A percentile compares a stretch with the other conserved stretches of the same genome.
Evolutionary conservation across 2,329 filamentous ascomycete genomes (phyloP).

Genomic region (Gaeumannomyces sp.): DNA sequence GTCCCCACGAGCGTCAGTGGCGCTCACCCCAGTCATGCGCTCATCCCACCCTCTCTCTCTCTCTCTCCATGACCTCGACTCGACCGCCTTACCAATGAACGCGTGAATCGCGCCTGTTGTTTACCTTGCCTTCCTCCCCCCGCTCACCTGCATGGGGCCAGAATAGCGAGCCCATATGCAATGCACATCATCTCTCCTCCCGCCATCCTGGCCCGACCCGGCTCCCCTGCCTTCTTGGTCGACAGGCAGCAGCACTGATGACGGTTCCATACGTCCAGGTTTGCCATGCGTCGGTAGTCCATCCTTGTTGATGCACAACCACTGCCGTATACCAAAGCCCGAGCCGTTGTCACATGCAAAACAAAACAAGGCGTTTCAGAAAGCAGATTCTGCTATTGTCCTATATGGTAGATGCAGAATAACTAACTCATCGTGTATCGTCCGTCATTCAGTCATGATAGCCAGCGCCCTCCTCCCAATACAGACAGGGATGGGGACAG

Average conservation of each 20-base stretch:
- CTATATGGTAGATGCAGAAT: conserved; percentile 2
- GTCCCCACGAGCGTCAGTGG: neutral
- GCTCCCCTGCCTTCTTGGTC: neutral
- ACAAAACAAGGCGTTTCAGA: neutral
- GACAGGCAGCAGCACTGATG: neutral
- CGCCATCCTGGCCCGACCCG: too few relatives aligned
- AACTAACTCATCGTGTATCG: conserved; percentile 8
- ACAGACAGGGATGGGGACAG: neutral
- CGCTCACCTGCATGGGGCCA: neutral
- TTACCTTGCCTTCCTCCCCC: neutral
- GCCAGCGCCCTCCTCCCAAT: neutral
- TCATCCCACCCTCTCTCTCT: too few relatives aligned
- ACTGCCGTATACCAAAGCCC: neutral
- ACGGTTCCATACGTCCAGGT: neutral
- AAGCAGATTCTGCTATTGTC: conserved; percentile 1
- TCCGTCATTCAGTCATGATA: conserved; percentile 9
- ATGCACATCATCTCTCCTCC: neutral
- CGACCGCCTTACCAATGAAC: neutral
- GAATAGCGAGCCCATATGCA: neutral
- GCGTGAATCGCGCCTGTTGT: neutral
- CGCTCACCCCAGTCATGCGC: too few relatives aligned
- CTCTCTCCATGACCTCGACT: neutral
- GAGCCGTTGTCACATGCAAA: neutral
- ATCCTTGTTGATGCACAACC: neutral
- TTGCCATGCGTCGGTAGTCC: too few relatives aligned